phyloP scores from a whole-genome alignment of 768 basidiomycete genomes.

The Pleurotus cornucopiae region DNA sequence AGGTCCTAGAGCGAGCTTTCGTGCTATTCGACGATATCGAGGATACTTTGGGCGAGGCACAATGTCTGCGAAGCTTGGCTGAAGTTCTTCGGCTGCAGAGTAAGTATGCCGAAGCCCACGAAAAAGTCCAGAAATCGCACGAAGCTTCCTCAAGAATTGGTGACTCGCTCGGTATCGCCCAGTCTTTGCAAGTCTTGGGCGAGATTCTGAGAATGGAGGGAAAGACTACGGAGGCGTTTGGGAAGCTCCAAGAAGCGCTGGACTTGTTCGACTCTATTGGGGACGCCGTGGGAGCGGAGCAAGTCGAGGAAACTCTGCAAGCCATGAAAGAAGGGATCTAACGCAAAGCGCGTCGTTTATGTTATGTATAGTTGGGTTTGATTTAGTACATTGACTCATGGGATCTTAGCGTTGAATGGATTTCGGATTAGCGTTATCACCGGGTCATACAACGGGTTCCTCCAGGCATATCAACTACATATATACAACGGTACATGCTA shows the following conservation, averaged over 20 bases:
- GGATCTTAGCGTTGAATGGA: no score
- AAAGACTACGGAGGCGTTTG: neutral
- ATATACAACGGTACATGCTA: neutral
- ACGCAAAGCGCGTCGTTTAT: neutral
- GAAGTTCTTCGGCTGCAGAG: neutral
- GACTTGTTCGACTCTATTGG: neutral
- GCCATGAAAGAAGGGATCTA: neutral
- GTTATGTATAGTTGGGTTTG: neutral
- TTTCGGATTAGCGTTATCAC: no score
- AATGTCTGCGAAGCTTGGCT: constrained; percentile 4
- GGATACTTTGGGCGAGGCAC: constrained; percentile 1
- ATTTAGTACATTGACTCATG: no score
- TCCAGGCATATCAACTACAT: no score
- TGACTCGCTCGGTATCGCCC: constrained; percentile 1
- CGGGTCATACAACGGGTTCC: no score
- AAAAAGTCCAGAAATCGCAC: neutral
- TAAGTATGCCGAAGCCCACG: constrained; percentile 1
- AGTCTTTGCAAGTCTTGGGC: constrained; percentile 8
- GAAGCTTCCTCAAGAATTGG: neutral
- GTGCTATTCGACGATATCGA: constrained; percentile 3
- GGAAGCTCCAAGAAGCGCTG: neutral
- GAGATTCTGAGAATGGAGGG: constrained; percentile 2
- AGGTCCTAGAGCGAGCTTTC: neutral
- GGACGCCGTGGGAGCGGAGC: constrained; percentile 5
- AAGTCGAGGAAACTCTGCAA: neutral